Evolutionary conservation across 2,329 filamentous ascomycete genomes (phyloP).

Genomic region (Phoma sp.): DNA sequence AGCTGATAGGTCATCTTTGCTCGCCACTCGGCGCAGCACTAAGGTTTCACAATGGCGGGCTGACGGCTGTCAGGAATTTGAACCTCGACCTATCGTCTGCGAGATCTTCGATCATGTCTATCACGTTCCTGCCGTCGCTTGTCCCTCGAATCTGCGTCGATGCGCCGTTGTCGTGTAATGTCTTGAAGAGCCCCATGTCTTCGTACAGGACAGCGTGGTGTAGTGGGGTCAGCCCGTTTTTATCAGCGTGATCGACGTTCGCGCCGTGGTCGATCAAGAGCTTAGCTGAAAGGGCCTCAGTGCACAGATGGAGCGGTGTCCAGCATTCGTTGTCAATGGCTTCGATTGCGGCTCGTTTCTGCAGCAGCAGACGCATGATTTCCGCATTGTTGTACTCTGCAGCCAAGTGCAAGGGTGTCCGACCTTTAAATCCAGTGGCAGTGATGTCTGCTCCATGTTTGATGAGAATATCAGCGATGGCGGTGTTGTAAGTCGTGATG

Average conservation of each 20-base stretch:
- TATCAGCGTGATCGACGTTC: neutral
- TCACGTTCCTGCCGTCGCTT: neutral
- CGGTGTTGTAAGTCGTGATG: constrained; percentile 18
- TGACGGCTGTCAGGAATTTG: neutral
- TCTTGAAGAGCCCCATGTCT: neutral
- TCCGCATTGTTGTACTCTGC: neutral
- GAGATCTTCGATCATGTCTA: neutral
- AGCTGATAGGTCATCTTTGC: too few species aligned
- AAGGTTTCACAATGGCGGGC: too few species aligned
- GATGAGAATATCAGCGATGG: neutral
- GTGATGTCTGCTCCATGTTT: neutral
- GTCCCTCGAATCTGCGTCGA: neutral
- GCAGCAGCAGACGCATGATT: neutral
- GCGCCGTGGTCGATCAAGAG: neutral
- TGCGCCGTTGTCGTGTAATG: neutral
- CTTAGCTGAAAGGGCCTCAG: neutral
- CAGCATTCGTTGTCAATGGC: neutral
- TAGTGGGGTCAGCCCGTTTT: neutral
- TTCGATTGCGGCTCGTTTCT: neutral
- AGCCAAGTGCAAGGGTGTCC: neutral
- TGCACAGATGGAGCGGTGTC: neutral
- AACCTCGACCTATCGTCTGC: neutral
- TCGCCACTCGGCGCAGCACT: too few species aligned
- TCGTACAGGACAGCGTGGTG: neutral
- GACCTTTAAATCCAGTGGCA: neutral